Base-by-base conservation (phyloP, 495 filamentous ascomycete genomes). In the Talaromyces stipitatus region DNA sequence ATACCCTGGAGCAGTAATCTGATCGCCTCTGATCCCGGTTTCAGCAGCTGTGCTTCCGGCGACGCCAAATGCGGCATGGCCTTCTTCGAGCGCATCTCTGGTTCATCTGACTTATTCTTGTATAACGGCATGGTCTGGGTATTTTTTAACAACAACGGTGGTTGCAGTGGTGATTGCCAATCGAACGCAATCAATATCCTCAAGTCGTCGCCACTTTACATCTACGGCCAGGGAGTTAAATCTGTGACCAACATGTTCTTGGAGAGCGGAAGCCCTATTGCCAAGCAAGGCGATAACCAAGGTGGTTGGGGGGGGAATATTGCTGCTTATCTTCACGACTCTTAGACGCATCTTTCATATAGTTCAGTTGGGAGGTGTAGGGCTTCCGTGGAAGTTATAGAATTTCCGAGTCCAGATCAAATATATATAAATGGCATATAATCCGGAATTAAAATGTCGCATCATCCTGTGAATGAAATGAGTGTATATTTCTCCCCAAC, bases 261-360 rank as follows among this genome's bases (percentile, higher is more conserved):
- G 0, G 64, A 69, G 41, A 62, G 61, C 9, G 63, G 58, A 32
- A 51, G 57, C 41, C 62, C 64, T 1, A 64, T 76, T 18, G 71
- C 65, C 6, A 66, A 60, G 33, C 65, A 76, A 66, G 56, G 64
- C 29, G 68, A 70, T 3, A 82, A 80, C 57, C 75, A 74, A 1
- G 81, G 82, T 23, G 74, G 76, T 14, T 84, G 81, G 80, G 82
- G 80, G 28, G 79, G 78, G n/a, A 72, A 79, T 58, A 69, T 84
- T 61, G 81, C 72, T n/a, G 75, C 67, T 12, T 72, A 68, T 59
- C 50, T 70, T 48, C 61, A 66, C 32, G 54, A 70, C 51, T 54
- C 62, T n/a, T 69, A 58, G 61, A 54, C 38, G 16, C n/a, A n/a
- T n/a, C n/a, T n/a, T n/a, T n/a, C n/a, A n/a, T n/a, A n/a, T n/a